Conservation (phyloP, 371 early-diverging fungal genomes). For the Nematocida displodere region DNA sequence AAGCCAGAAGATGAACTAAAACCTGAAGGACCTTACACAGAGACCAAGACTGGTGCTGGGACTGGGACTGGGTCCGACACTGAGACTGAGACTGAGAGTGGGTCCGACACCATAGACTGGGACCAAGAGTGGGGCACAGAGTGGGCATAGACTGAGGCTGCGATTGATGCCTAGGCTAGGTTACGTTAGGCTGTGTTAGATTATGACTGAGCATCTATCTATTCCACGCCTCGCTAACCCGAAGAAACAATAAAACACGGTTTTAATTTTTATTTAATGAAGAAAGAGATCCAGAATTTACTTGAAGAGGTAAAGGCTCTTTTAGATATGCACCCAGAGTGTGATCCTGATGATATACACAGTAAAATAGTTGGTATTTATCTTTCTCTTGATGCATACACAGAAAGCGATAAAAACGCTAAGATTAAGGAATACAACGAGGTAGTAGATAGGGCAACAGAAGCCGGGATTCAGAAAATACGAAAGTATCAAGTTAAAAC, state of each 20-base stretch:
- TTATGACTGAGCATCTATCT: too few relatives aligned
- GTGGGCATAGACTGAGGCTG: too few relatives aligned
- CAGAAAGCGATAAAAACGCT: neutral
- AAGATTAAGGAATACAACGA: slow-evolving; percentile 23
- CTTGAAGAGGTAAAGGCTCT: slow-evolving; percentile 26
- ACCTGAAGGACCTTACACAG: too few relatives aligned
- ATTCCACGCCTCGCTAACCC: neutral
- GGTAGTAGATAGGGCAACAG: slow-evolving; percentile 14
- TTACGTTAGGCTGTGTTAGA: too few relatives aligned
- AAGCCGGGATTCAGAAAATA: slow-evolving; percentile 16
- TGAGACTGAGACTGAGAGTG: too few relatives aligned
- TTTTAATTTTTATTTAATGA: slow-evolving; percentile 24
- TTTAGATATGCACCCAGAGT: neutral
- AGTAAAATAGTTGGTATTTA: slow-evolving; percentile 25
- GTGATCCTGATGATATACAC: slow-evolving; percentile 19
- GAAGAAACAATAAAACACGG: neutral
- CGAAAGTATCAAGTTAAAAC: neutral
- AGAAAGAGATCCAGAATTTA: slow-evolving; percentile 6
- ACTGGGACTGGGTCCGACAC: too few relatives aligned
- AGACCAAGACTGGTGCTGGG: too few relatives aligned
- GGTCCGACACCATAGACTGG: too few relatives aligned
- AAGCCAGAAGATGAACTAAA: too few relatives aligned
- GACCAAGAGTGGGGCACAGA: too few relatives aligned
- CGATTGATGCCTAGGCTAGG: too few relatives aligned
- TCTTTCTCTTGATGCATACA: slow-evolving; percentile 12